These are phyloP conservation scores for Cunninghamia lanceolata DNA, from an alignment of 75 land plant genomes.

Conservation along the genomic window DNA sequence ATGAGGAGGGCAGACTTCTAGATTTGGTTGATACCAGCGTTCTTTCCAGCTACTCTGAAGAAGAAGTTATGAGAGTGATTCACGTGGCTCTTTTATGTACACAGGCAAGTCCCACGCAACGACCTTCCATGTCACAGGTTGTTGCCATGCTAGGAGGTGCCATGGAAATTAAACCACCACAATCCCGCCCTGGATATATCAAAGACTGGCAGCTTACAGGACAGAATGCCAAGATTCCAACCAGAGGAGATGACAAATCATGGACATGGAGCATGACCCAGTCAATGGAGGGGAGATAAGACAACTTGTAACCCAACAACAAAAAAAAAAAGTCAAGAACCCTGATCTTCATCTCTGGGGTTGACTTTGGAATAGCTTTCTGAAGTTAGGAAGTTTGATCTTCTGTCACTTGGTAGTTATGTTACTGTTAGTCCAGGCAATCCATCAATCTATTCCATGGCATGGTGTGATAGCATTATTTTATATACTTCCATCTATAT, in stretches of 20 bases:
- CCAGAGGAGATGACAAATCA: background rate
- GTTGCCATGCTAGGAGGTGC: constrained; percentile 21
- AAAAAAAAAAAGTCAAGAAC: background rate
- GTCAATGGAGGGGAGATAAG: background rate
- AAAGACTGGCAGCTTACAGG: background rate
- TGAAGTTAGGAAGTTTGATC: background rate
- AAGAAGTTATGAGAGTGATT: constrained; percentile 16
- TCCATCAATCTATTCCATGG: background rate
- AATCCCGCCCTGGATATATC: constrained; percentile 2
- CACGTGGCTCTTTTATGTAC: constrained; percentile 24
- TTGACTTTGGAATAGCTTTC: background rate
- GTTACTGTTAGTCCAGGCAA: background rate
- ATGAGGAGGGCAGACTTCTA: constrained; percentile 20
- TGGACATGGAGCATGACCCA: background rate
- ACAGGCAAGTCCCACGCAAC: constrained; percentile 13
- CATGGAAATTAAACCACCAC: background rate
- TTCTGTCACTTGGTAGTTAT: background rate
- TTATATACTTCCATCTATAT: too few species aligned
- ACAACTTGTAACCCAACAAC: background rate
- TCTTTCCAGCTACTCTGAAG: constrained; percentile 9
- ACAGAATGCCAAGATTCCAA: background rate
- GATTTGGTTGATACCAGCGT: constrained; percentile 14
- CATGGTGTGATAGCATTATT: background rate
- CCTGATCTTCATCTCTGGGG: background rate
- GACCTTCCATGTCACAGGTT: constrained; percentile 25